Conservation (phyloP, 306 rosid species). For the Glycyrrhiza uralensis region DNA sequence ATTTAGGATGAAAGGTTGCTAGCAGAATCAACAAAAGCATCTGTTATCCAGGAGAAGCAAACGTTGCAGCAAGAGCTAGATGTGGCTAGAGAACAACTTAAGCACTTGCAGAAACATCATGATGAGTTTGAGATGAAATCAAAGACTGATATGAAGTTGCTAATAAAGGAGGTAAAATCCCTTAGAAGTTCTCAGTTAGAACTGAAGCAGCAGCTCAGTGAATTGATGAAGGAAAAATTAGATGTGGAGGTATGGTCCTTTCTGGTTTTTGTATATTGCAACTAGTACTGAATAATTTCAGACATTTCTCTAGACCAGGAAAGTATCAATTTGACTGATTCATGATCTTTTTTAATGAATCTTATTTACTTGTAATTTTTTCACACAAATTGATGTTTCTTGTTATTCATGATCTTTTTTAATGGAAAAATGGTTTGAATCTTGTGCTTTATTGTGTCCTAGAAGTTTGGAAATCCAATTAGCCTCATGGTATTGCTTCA, state of each 20-base stretch:
- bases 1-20: constrained; percentile 70
- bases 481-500: constrained; percentile 22
- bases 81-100: constrained; percentile 58
- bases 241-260: constrained; percentile 68
- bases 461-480: constrained; percentile 10
- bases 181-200: constrained; percentile 75
- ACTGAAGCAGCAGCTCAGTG: constrained; percentile 74
- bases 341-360: neutral
- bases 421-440: neutral
- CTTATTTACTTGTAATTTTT: neutral
- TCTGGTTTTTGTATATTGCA: constrained; percentile 25
- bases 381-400: neutral
- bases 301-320: constrained; percentile 10
- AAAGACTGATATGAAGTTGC: constrained; percentile 77
- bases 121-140: constrained; percentile 79
- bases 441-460: neutral
- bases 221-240: constrained; percentile 69
- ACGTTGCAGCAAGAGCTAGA: constrained; percentile 70
- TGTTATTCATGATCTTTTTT: neutral
- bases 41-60: constrained; percentile 65
- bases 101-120: constrained; percentile 58
- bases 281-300: neutral
- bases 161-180: constrained; percentile 82
- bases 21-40: constrained; percentile 56
- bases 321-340: constrained; percentile 9